Evolutionary conservation across 352 stramenopile genomes (phyloP).

Genomic region (Pythium dissimile): DNA sequence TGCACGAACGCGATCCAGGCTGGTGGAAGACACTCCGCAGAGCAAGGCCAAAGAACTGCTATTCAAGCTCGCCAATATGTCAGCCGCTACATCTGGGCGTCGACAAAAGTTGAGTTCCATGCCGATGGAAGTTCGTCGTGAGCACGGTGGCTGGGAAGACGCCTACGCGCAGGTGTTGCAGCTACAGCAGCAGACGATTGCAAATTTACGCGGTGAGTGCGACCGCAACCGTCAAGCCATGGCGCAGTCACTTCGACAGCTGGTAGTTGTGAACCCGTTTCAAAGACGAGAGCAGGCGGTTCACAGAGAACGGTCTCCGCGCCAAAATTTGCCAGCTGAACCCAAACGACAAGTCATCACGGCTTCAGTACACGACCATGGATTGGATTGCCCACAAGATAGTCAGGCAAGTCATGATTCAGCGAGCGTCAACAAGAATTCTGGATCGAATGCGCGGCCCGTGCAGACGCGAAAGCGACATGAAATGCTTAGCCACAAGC

Average conservation of each 20-base stretch:
- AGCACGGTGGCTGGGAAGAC: conserved; percentile 57
- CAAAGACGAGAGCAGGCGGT: conserved; percentile 4
- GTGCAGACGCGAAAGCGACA: too few species aligned
- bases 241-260: conserved; percentile 44
- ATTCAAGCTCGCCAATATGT: conserved; percentile 43
- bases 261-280: conserved; percentile 47
- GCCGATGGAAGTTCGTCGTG: conserved; percentile 28
- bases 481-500: too few species aligned
- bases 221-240: conserved; percentile 42
- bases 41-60: conserved; percentile 66
- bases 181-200: conserved; percentile 76
- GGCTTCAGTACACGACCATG: too few species aligned
- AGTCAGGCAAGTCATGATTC: too few species aligned
- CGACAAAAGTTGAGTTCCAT: conserved; percentile 10
- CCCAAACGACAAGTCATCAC: too few species aligned
- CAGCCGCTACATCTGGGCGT: background rate
- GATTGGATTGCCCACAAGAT: too few species aligned
- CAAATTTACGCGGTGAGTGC: conserved; percentile 47
- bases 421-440: too few species aligned
- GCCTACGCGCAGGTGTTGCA: conserved; percentile 70
- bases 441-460: too few species aligned
- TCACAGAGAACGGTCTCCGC: background rate
- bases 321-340: too few species aligned
- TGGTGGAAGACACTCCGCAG: conserved; percentile 51
- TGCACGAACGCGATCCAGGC: conserved; percentile 44